These are phyloP conservation scores for Phoma sp. DNA, from an alignment of 2,329 filamentous ascomycete genomes.

Conservation along the genomic window DNA sequence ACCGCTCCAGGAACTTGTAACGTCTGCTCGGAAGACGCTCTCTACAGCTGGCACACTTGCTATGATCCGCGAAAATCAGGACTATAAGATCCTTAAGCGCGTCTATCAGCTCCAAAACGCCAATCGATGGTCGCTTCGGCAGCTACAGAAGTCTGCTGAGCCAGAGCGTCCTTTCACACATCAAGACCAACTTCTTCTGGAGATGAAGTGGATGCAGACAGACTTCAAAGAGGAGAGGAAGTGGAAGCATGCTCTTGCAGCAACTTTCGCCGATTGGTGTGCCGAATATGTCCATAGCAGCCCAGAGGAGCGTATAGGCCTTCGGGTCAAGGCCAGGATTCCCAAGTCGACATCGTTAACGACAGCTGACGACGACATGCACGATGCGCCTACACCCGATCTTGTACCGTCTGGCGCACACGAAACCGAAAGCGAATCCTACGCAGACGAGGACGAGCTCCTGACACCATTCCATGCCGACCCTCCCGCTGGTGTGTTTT, in stretches of 20 bases:
- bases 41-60: conserved; percentile 85
- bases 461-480: conserved; percentile 52
- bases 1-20: conserved; percentile 73
- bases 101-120: conserved; percentile 91
- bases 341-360: conserved; percentile 22
- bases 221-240: conserved; percentile 94
- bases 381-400: conserved; percentile 50
- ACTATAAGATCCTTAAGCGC: conserved; percentile 82
- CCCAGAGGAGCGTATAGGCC: conserved; percentile 66
- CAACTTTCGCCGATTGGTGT: conserved; percentile 81
- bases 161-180: conserved; percentile 79
- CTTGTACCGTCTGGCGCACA: conserved; percentile 47
- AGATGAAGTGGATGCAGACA: conserved; percentile 98
- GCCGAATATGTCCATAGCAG: conserved; percentile 78
- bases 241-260: conserved; percentile 86
- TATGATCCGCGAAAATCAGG: conserved; percentile 83
- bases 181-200: conserved; percentile 84
- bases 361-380: conserved; percentile 43
- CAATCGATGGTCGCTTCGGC: conserved; percentile 90
- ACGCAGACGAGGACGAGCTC: conserved; percentile 51
- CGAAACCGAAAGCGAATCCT: conserved; percentile 50
- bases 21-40: conserved; percentile 86
- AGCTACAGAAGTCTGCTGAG: conserved; percentile 84
- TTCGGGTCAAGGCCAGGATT: conserved; percentile 71
- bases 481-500: conserved; percentile 81